These are phyloP conservation scores for Pichia sp. DNA, from an alignment of 1,139 yeast genomes.

Conservation along the genomic window DNA sequence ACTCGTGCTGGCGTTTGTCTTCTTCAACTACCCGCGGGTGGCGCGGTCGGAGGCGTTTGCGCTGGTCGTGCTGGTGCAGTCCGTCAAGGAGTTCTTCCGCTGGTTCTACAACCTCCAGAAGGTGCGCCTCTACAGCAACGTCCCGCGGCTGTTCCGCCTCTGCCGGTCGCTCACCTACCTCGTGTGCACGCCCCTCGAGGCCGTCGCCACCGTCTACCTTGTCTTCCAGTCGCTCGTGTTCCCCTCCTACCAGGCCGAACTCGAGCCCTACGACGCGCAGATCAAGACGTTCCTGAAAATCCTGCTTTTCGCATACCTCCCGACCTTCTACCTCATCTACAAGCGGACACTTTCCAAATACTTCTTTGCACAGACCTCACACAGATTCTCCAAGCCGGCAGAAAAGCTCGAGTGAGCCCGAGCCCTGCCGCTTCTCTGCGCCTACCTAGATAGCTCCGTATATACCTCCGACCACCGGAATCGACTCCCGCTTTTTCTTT, in stretches of 20 bases:
- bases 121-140: conserved; percentile 10
- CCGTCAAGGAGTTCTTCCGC: conserved; percentile 8
- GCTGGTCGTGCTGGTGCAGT: conserved; percentile 6
- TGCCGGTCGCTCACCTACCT: conserved; percentile 1
- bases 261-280: neutral
- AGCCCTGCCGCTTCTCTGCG: neutral
- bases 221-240: conserved; percentile 11
- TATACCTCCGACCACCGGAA: neutral
- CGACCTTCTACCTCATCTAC: conserved; percentile 9
- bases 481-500: neutral
- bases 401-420: neutral
- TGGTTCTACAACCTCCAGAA: conserved; percentile 16
- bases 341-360: conserved; percentile 8
- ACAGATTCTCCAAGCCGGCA: neutral
- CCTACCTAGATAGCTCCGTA: neutral
- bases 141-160: neutral
- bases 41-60: conserved; percentile 8
- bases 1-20: neutral
- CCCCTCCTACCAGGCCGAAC: conserved; percentile 3
- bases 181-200: conserved; percentile 8
- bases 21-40: conserved; percentile 12
- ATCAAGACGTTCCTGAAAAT: conserved; percentile 9
- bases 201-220: neutral
- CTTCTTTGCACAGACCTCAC: neutral
- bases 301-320: conserved; percentile 4